A percentile compares a stretch with the other conserved stretches of the same genome.
Evolutionary conservation across 345 rosid genomes (phyloP).

Genomic region (Anacardium occidentale): DNA sequence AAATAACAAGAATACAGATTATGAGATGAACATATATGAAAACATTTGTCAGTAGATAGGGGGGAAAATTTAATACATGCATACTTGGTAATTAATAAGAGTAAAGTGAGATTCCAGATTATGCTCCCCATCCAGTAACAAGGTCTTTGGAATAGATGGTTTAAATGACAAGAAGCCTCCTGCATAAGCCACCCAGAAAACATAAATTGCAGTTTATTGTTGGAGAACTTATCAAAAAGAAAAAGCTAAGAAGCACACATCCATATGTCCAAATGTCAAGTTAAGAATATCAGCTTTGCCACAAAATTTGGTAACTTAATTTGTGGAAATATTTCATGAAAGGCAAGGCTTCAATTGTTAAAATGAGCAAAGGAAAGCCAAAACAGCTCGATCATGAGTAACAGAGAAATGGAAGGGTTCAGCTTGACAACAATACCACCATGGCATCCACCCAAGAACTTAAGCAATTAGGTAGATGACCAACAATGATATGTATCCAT

Average conservation of each 20-base stretch:
- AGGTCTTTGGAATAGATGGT: slow-evolving; percentile 75
- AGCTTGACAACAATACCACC: background rate
- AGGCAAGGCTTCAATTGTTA: background rate
- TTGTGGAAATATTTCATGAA: background rate
- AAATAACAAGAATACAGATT: slow-evolving; percentile 22
- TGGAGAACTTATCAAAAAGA: background rate
- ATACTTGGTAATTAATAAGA: slow-evolving; percentile 83
- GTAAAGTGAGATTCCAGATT: slow-evolving; percentile 73
- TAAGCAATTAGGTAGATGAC: background rate
- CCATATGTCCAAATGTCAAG: background rate
- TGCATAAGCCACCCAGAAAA: slow-evolving; percentile 36
- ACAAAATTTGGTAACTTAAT: slow-evolving; percentile 8
- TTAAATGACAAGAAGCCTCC: slow-evolving; percentile 91
- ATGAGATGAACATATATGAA: slow-evolving; percentile 18
- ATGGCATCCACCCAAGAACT: background rate
- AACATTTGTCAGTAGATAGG: slow-evolving; percentile 22
- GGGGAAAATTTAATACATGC: slow-evolving; percentile 26
- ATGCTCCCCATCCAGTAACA: slow-evolving; percentile 87
- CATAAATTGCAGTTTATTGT: slow-evolving; percentile 15
- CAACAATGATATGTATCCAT: background rate
- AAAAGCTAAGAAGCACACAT: background rate
- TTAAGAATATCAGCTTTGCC: background rate
- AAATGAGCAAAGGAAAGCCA: background rate
- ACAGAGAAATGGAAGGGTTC: background rate
- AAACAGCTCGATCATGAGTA: background rate